phyloP scores from a whole-genome alignment of 345 rosid species.

The Brassica incana region DNA sequence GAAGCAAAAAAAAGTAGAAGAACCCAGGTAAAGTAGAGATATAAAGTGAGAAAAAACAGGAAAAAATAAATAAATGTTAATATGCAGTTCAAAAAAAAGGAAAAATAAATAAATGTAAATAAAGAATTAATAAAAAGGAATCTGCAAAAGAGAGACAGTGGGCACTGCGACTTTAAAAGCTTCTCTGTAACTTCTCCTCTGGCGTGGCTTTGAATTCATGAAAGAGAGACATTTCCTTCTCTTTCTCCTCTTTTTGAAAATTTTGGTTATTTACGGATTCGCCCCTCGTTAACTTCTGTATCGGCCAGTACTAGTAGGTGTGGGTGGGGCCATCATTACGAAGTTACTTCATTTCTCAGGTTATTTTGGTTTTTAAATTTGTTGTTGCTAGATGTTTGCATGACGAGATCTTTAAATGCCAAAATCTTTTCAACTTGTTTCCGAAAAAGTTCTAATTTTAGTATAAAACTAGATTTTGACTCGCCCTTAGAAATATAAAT shows the following conservation, averaged over 20 bases:
- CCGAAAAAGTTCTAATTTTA: too few relatives aligned
- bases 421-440: constrained; percentile 2
- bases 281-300: constrained; percentile 24
- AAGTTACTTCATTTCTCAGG: constrained; percentile 24
- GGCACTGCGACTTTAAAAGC: constrained; percentile 28
- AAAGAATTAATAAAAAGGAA: constrained; percentile 33
- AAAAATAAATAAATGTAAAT: not conserved
- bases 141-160: constrained; percentile 49
- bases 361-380: not conserved
- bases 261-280: not conserved
- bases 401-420: constrained; percentile 23
- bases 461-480: too few relatives aligned
- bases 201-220: constrained; percentile 13
- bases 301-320: not conserved
- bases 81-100: too few relatives aligned
- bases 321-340: not conserved
- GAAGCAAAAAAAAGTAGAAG: not conserved
- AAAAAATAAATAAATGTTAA: not conserved
- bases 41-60: constrained; percentile 45
- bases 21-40: constrained; percentile 49
- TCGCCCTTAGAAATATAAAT: too few relatives aligned
- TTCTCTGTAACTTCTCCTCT: constrained; percentile 29
- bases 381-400: not conserved
- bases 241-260: not conserved
- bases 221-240: not conserved